phyloP scores from a whole-genome alignment of 805 yeast species.

The Wickerhamomyces sydowiorum region DNA sequence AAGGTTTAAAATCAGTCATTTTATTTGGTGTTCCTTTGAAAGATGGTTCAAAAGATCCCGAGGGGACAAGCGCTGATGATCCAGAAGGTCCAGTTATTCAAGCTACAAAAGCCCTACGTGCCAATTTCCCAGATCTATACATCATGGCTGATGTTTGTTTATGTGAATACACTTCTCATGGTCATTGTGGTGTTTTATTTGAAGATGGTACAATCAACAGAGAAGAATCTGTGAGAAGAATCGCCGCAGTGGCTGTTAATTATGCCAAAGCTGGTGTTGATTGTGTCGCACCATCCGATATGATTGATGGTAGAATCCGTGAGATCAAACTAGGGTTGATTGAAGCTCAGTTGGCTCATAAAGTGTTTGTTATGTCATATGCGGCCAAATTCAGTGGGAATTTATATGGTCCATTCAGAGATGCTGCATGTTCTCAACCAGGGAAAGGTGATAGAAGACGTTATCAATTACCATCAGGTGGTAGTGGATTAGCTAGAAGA shows the following conservation, averaged over 20 bases:
- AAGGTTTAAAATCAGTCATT: constrained; percentile 83
- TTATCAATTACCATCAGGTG: constrained; percentile 91
- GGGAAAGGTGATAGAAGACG: constrained; percentile 86
- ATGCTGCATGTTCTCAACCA: constrained; percentile 93
- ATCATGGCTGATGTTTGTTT: constrained; percentile 93
- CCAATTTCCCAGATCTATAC: constrained; percentile 73
- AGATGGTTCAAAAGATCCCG: constrained; percentile 69
- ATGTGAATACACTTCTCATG: constrained; percentile 95
- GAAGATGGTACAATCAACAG: constrained; percentile 86
- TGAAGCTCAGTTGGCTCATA: constrained; percentile 77
- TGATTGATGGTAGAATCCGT: constrained; percentile 91
- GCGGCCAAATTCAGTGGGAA: constrained; percentile 91
- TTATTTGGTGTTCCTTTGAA: constrained; percentile 87
- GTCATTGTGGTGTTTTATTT: constrained; percentile 92
- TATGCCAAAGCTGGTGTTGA: constrained; percentile 96
- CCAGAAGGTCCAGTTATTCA: constrained; percentile 92
- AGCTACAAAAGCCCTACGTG: constrained; percentile 60
- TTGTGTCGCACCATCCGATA: constrained; percentile 94
- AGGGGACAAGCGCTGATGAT: constrained; percentile 90
- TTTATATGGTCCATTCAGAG: constrained; percentile 95
- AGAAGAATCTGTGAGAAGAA: constrained; percentile 65
- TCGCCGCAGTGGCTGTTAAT: constrained; percentile 92
- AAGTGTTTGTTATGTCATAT: constrained; percentile 85
- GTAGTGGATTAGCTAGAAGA: constrained; percentile 88
- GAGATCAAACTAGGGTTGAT: constrained; percentile 86